Conservation (phyloP, 768 basidiomycete genomes). For the Suillus variegatus region DNA sequence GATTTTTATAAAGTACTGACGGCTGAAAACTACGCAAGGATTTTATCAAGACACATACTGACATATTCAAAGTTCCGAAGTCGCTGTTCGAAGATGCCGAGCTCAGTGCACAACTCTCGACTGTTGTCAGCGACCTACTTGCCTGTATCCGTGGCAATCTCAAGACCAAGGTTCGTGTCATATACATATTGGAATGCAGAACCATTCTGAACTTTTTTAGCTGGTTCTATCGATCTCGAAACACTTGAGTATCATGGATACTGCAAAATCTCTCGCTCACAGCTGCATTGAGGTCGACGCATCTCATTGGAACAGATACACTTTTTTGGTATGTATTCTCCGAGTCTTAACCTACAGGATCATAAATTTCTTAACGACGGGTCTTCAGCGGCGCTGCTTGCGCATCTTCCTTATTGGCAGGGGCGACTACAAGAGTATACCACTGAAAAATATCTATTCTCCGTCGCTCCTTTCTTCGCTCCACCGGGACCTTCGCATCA, state of each 20-base stretch:
- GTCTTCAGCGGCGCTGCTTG: slow-evolving; percentile 4
- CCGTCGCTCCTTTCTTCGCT: background rate
- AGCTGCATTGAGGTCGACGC: slow-evolving; percentile 5
- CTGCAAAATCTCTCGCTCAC: background rate
- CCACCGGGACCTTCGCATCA: slow-evolving; percentile 1
- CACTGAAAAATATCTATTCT: slow-evolving; percentile 4
- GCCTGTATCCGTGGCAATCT: background rate
- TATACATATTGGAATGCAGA: too few species aligned
- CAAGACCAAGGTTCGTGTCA: background rate
- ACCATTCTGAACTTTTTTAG: too few species aligned
- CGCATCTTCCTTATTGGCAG: slow-evolving; percentile 8
- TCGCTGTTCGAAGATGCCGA: background rate
- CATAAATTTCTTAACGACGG: background rate
- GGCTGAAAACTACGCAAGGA: background rate
- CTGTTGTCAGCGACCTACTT: slow-evolving; percentile 1
- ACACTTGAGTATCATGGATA: too few species aligned
- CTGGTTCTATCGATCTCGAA: background rate
- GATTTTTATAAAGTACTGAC: too few species aligned
- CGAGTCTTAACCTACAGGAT: background rate
- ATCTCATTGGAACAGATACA: slow-evolving; percentile 5
- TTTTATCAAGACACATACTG: slow-evolving; percentile 7
- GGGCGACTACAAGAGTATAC: background rate
- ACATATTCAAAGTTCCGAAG: slow-evolving; percentile 7
- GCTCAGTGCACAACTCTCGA: background rate
- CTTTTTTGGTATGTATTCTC: slow-evolving; percentile 7